phyloP scores from a whole-genome alignment of 768 basidiomycete genomes.

The Tulasnella sp. region DNA sequence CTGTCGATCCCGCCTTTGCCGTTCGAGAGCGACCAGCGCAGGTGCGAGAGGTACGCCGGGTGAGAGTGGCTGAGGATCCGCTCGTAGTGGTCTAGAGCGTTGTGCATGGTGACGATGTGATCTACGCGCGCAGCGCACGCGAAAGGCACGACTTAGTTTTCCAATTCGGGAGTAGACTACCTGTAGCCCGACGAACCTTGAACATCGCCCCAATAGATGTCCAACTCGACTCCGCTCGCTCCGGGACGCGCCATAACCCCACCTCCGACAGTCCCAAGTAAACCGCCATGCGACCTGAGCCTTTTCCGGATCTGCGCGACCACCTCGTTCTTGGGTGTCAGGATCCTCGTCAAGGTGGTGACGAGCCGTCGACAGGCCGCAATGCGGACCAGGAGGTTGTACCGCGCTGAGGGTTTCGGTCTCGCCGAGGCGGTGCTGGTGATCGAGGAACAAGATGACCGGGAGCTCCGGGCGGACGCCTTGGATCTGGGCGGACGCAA shows the following conservation, averaged over 20 bases:
- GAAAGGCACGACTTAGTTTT: no score
- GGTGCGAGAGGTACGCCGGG: conserved; percentile 70
- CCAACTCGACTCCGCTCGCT: conserved; percentile 41
- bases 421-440: neutral
- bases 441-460: neutral
- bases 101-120: conserved; percentile 80
- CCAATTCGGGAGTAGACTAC: no score
- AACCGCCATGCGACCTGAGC: conserved; percentile 31
- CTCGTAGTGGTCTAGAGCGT: conserved; percentile 75
- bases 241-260: conserved; percentile 36
- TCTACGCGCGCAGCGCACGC: no score
- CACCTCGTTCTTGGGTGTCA: conserved; percentile 75
- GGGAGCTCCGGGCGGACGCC: neutral
- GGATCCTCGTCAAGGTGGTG: conserved; percentile 60
- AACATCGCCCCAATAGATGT: conserved; percentile 82
- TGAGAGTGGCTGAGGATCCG: conserved; percentile 80
- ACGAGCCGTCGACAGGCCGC: conserved; percentile 67
- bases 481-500: neutral
- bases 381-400: conserved; percentile 58
- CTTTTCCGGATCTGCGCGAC: conserved; percentile 70
- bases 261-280: conserved; percentile 29
- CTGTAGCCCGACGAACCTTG: no score
- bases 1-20: conserved; percentile 54
- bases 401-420: neutral
- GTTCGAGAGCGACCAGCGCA: conserved; percentile 48